A percentile compares a stretch with the other conserved stretches of the same genome.
phyloP scores from a whole-genome alignment of 805 yeast species.

The Lipomyces spencermartinsiae region DNA sequence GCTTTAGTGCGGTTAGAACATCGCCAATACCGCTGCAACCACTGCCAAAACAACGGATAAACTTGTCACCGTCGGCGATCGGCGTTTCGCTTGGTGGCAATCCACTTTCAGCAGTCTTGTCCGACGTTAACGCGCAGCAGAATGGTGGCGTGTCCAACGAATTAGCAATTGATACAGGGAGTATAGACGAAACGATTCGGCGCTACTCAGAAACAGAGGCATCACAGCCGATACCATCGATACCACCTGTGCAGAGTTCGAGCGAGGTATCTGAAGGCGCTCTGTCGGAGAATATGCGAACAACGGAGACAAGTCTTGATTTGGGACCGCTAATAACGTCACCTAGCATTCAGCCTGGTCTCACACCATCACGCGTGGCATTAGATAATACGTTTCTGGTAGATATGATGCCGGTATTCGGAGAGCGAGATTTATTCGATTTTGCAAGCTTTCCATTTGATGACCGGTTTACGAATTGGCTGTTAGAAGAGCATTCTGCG shows the following conservation, averaged over 20 bases:
- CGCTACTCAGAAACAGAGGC: neutral
- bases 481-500: conserved; percentile 26
- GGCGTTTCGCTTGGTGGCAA: neutral
- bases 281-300: neutral
- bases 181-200: neutral
- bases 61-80: neutral
- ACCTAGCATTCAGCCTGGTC: neutral
- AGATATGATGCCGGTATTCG: conserved; percentile 33
- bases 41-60: neutral
- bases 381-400: conserved; percentile 10
- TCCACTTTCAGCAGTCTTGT: neutral
- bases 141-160: neutral
- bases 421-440: conserved; percentile 30
- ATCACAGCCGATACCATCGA: neutral
- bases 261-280: neutral
- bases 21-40: conserved; percentile 8
- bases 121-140: neutral
- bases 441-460: conserved; percentile 33
- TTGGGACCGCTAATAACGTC: conserved; percentile 3
- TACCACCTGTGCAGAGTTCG: neutral
- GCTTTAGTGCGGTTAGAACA: conserved; percentile 15
- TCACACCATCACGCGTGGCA: neutral
- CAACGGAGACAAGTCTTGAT: neutral
- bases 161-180: neutral
- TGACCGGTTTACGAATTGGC: conserved; percentile 32